A percentile compares a stretch with the other conserved stretches of the same genome.
phyloP scores from a whole-genome alignment of 352 stramenopile species.

The Globisporangium alternatum region DNA sequence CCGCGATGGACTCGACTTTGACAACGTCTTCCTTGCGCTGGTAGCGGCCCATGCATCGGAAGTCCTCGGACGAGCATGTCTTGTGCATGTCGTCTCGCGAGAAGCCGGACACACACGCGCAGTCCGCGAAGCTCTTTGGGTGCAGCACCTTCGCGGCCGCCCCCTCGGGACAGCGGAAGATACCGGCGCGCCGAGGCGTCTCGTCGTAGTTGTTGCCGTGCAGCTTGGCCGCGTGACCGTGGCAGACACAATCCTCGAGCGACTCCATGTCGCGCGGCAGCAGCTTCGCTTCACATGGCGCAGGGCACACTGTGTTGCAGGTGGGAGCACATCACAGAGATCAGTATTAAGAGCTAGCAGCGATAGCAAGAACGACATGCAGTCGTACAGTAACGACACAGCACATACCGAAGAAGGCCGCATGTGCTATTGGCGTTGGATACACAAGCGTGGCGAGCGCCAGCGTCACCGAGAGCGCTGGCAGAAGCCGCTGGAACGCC shows the following conservation, averaged over 20 bases:
- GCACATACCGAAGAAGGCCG: slow-evolving; percentile 37
- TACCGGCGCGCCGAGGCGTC: not conserved
- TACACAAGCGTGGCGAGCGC: slow-evolving; percentile 14
- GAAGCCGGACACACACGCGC: slow-evolving; percentile 27
- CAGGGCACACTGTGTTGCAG: slow-evolving; percentile 42
- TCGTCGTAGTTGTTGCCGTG: slow-evolving; percentile 16
- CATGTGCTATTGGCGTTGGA: slow-evolving; percentile 18
- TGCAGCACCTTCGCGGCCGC: slow-evolving; percentile 28
- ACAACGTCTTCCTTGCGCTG: slow-evolving; percentile 29
- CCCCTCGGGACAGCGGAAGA: slow-evolving; percentile 36
- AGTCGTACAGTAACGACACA: not conserved
- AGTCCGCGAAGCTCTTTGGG: slow-evolving; percentile 44
- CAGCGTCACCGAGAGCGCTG: slow-evolving; percentile 11
- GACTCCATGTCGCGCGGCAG: slow-evolving; percentile 83
- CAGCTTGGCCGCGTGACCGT: slow-evolving; percentile 14
- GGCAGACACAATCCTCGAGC: slow-evolving; percentile 69
- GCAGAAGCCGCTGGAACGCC: slow-evolving; percentile 18
- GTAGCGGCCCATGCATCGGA: slow-evolving; percentile 65
- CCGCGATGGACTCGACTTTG: slow-evolving; percentile 41
- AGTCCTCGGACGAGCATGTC: slow-evolving; percentile 28
- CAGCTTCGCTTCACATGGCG: slow-evolving; percentile 67
- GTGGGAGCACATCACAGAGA: not conserved
- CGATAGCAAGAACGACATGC: not conserved
- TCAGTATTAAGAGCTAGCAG: not conserved
- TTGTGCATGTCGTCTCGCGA: slow-evolving; percentile 39